Evolutionary conservation across 129 eudicot genomes (phyloP).

Genomic region (Lactuca saligna): DNA sequence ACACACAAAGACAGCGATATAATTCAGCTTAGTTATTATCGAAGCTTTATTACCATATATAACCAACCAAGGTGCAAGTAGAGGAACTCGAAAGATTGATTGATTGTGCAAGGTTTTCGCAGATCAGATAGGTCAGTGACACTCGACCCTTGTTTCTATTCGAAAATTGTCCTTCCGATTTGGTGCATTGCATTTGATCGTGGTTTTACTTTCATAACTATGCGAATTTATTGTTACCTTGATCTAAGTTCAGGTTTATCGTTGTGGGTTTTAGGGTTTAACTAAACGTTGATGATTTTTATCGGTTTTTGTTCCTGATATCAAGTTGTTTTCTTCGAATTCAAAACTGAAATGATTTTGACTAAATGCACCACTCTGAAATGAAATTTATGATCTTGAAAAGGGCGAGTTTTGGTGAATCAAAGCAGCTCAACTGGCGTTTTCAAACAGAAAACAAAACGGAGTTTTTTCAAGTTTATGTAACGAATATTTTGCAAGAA

Average conservation of each 20-base stretch:
- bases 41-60: conserved; percentile 15
- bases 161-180: background rate
- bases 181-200: conserved; percentile 12
- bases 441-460: background rate
- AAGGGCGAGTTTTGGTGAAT: background rate
- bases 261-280: conserved; percentile 12
- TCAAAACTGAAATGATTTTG: background rate
- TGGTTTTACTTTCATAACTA: background rate
- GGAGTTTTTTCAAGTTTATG: background rate
- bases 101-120: background rate
- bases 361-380: conserved; percentile 3
- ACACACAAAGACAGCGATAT: conserved; percentile 11
- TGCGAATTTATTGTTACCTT: background rate
- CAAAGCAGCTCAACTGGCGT: background rate
- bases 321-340: background rate
- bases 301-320: background rate
- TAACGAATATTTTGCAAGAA: conserved; percentile 2
- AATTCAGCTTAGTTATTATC: conserved; percentile 11
- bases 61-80: background rate
- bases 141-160: background rate
- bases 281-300: background rate
- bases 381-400: conserved; percentile 6
- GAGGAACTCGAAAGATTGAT: background rate
- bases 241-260: background rate
- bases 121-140: conserved; percentile 9